A percentile compares a stretch with the other conserved stretches of the same genome.
phyloP scores from a whole-genome alignment of 164 flowering plant genomes.

The Vitis cinerea region DNA sequence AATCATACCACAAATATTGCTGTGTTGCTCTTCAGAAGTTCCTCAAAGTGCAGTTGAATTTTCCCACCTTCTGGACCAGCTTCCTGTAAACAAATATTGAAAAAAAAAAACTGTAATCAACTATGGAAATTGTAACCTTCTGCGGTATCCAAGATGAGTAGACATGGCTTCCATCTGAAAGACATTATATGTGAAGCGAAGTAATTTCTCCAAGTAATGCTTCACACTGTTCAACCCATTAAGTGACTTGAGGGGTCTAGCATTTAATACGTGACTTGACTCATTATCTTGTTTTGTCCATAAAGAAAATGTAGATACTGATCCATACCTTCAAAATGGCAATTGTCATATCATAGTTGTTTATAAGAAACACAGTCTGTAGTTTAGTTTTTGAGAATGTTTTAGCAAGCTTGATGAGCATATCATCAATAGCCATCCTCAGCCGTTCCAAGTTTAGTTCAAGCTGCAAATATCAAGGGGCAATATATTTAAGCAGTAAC shows the following conservation, averaged over 20 bases:
- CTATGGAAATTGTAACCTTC: background rate
- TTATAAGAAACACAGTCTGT: conserved; percentile 91
- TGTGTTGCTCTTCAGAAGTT: conserved; percentile 83
- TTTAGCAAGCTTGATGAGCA: conserved; percentile 81
- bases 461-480: conserved; percentile 50
- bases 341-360: conserved; percentile 96
- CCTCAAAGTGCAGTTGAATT: conserved; percentile 88
- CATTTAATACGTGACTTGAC: no score
- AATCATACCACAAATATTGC: conserved; percentile 73
- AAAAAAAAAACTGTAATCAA: background rate
- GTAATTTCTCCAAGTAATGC: no score
- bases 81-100: conserved; percentile 50
- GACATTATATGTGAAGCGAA: background rate
- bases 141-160: background rate
- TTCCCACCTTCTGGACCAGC: conserved; percentile 92
- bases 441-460: conserved; percentile 88
- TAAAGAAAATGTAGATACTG: background rate
- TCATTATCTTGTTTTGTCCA: background rate
- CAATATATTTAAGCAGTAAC: background rate
- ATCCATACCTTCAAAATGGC: conserved; percentile 76
- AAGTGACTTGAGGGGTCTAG: background rate
- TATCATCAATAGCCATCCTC: conserved; percentile 93
- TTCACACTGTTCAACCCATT: background rate
- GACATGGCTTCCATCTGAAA: background rate
- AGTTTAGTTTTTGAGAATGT: conserved; percentile 63